Percentiles rank a stretch among this genome's conserved stretches.
Conservation (phyloP, 2,329 filamentous ascomycete species). For the Colletotrichum ledebouriae region DNA sequence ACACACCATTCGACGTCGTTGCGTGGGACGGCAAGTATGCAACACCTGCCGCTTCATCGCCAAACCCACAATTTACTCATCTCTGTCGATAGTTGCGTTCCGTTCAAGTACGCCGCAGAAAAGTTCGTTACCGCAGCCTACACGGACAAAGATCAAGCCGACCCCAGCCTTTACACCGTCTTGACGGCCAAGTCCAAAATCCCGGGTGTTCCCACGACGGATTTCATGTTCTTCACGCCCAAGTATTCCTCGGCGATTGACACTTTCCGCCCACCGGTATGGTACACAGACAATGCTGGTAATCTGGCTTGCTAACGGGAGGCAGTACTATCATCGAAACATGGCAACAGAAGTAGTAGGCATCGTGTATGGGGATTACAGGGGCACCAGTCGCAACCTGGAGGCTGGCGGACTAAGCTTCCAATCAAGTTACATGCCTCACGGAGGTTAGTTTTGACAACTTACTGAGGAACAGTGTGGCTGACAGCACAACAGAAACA, state of each 20-base stretch:
- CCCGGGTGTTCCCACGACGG: conserved; percentile 66
- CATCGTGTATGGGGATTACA: conserved; percentile 53
- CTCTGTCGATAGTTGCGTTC: conserved; percentile 44
- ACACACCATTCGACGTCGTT: conserved; percentile 76
- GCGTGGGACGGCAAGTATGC: conserved; percentile 75
- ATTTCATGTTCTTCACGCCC: conserved; percentile 75
- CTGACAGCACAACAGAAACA: conserved; percentile 28
- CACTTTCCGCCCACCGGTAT: conserved; percentile 66
- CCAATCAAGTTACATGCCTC: conserved; percentile 49
- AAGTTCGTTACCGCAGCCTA: conserved; percentile 69
- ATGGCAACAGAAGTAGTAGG: conserved; percentile 66
- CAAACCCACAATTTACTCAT: neutral
- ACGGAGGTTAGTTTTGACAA: conserved; percentile 43
- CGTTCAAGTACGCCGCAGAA: conserved; percentile 65
- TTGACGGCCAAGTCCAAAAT: conserved; percentile 68
- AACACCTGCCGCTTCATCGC: conserved; percentile 52
- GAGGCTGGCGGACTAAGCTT: conserved; percentile 49
- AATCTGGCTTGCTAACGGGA: conserved; percentile 11
- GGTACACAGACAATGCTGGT: neutral
- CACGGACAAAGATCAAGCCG: conserved; percentile 72
- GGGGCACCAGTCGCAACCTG: conserved; percentile 47
- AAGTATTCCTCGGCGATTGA: conserved; percentile 71
- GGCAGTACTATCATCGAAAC: conserved; percentile 68
- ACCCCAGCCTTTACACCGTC: conserved; percentile 73
- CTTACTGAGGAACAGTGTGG: conserved; percentile 27